Base-by-base conservation (phyloP, 2,329 filamentous ascomycete species). In the Calonectria naviculata region DNA sequence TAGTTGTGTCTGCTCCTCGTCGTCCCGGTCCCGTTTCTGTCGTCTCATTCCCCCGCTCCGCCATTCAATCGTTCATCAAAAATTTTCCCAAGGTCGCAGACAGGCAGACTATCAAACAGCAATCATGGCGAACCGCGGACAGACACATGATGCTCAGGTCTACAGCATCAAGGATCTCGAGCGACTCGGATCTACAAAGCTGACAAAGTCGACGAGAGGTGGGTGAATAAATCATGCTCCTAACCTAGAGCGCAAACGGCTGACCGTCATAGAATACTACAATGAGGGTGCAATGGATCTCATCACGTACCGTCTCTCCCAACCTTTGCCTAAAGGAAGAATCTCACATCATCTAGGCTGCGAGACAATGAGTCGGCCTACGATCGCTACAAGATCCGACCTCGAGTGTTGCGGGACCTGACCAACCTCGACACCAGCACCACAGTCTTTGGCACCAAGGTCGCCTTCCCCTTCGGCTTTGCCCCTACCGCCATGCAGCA, bases 381-480 rank as follows among this genome's bases (percentile, higher is more conserved):
- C 34, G 65, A 73, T 28, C 71, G 71, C 21, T 73, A 73, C 49
- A 71, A 67, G 34, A 73, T 73, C 29, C 65, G 65, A 10, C 71
- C 71, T 15, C 65, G 71, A 13, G 69, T 73, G 21, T 56, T 73
- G n/a, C 54, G 65, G 3, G 62, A 73, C 19, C 54, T 73, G 44
- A 60, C 71, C 17, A n/a, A 61, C n/a, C 65, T 73, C 29, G 69
- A 71, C 49, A 68, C 65, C 24, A 65, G 34, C 54, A 69, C 71
- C 49, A 63, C 62, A 24, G 65, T 68, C 29, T 68, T 73, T 21
- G 71, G 65, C 9, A 68, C 54, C 41, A 73, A 71, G 49, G 62
- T 73, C 17, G 41, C 62, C 4, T 71, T 73, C 4, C 71, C 71
- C n/a, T 71, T 73, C 19, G 71, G 71, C 46, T 73, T 73, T 24